phyloP scores from a whole-genome alignment of 2,329 filamentous ascomycete species.

The Pseudogymnoascus sp. region DNA sequence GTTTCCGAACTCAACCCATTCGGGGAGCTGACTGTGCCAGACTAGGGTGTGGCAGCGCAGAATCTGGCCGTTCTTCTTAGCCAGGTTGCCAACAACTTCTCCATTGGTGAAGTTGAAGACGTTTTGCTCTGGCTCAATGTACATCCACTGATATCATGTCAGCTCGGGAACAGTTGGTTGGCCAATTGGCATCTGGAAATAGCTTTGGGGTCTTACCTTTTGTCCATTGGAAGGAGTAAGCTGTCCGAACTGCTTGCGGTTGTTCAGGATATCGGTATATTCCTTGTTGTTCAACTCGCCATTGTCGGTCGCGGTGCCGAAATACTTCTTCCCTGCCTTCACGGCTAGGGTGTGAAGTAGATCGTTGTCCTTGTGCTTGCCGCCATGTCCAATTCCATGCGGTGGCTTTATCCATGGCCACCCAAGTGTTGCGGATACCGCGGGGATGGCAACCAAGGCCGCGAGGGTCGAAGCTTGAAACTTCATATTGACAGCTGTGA shows the following conservation, averaged over 20 bases:
- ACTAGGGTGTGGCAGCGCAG: slow-evolving; percentile 55
- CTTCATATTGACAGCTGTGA: slow-evolving; percentile 13
- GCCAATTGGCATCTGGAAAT: slow-evolving; percentile 26
- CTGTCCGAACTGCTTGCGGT: slow-evolving; percentile 52
- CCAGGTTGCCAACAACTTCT: slow-evolving; percentile 43
- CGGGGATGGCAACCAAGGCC: slow-evolving; percentile 12
- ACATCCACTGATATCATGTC: slow-evolving; percentile 39
- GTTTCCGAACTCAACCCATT: slow-evolving; percentile 39
- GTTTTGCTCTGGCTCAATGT: slow-evolving; percentile 47
- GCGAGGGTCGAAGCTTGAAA: slow-evolving; percentile 11
- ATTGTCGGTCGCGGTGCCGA: slow-evolving; percentile 51
- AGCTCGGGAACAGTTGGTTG: background rate
- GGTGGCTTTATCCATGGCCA: background rate
- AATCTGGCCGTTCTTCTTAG: slow-evolving; percentile 39
- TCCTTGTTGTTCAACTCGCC: slow-evolving; percentile 41
- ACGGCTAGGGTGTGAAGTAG: slow-evolving; percentile 35
- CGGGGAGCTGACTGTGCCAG: slow-evolving; percentile 44
- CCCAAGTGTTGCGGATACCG: background rate
- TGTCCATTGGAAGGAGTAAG: slow-evolving; percentile 56
- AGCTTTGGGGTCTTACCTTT: slow-evolving; percentile 28
- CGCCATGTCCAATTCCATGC: background rate
- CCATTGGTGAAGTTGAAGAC: slow-evolving; percentile 50
- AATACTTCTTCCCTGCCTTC: slow-evolving; percentile 45
- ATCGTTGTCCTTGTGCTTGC: background rate
- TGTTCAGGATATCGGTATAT: slow-evolving; percentile 47